phyloP scores from a whole-genome alignment of 1,139 yeast genomes.

The Geotrichum australiense region DNA sequence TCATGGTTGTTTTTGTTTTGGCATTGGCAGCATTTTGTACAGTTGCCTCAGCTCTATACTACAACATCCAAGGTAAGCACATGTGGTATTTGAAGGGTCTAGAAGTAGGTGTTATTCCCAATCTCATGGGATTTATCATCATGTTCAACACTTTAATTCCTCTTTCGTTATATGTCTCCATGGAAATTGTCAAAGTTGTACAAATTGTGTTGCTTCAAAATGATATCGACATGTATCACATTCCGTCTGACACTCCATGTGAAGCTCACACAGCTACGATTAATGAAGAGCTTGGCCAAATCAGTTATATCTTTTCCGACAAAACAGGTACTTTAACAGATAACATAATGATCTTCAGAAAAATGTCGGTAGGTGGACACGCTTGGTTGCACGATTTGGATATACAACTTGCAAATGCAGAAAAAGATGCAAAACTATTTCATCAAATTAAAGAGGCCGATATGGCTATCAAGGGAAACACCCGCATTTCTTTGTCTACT shows the following conservation, averaged over 20 bases:
- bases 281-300: conserved; percentile 95
- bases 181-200: conserved; percentile 88
- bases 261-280: conserved; percentile 94
- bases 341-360: conserved; percentile 78
- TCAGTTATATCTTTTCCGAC: conserved; percentile 88
- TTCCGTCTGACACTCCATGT: conserved; percentile 78
- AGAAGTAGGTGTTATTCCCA: conserved; percentile 85
- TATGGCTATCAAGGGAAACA: conserved; percentile 8
- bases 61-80: conserved; percentile 37
- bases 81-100: conserved; percentile 68
- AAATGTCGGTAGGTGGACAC: conserved; percentile 76
- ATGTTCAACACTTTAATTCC: conserved; percentile 97
- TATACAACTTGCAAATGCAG: conserved; percentile 32
- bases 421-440: conserved; percentile 17
- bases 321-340: conserved; percentile 97
- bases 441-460: conserved; percentile 16
- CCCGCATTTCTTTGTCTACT: conserved; percentile 8
- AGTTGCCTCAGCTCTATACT: conserved; percentile 62
- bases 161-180: conserved; percentile 85
- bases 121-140: conserved; percentile 90
- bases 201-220: conserved; percentile 75
- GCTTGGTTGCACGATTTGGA: conserved; percentile 85
- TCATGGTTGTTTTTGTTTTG: conserved; percentile 81
- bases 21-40: conserved; percentile 71
- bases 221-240: conserved; percentile 94